Evolutionary conservation across 2,329 filamentous ascomycete species (phyloP).

Genomic region (Apiospora koreana): DNA sequence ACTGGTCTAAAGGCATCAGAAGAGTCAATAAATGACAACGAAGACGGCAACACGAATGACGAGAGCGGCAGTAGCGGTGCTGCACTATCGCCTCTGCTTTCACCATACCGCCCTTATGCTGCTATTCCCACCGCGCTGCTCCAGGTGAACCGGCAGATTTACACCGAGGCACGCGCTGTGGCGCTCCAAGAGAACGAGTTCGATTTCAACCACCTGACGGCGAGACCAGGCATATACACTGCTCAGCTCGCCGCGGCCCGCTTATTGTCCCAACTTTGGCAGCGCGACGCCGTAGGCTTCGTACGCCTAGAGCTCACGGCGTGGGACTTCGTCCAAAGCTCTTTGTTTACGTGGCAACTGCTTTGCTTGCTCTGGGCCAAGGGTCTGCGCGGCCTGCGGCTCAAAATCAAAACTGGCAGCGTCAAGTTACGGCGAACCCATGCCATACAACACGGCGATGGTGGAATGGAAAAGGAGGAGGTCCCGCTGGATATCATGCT

Average conservation of each 20-base stretch:
- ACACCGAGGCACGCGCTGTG: conserved; percentile 40
- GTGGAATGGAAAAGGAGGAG: not conserved
- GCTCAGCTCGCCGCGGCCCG: conserved; percentile 23
- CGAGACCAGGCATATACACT: not conserved
- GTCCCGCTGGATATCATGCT: conserved; percentile 21
- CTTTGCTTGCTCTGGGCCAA: conserved; percentile 37
- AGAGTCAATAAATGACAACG: too few relatives aligned
- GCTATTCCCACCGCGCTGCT: conserved; percentile 44
- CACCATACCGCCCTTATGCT: conserved; percentile 37
- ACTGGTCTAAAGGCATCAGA: not conserved
- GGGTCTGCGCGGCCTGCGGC: conserved; percentile 40
- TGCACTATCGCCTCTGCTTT: conserved; percentile 23
- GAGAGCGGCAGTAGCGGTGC: too few relatives aligned
- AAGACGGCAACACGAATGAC: too few relatives aligned
- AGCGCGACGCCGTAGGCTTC: conserved; percentile 40
- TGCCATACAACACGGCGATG: conserved; percentile 8
- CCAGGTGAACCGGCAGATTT: conserved; percentile 39
- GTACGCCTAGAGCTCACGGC: conserved; percentile 42
- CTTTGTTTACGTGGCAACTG: conserved; percentile 35
- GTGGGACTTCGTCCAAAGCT: conserved; percentile 35
- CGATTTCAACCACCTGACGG: conserved; percentile 33
- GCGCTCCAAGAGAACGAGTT: conserved; percentile 48
- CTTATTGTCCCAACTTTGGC: conserved; percentile 40
- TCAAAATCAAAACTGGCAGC: too few relatives aligned
- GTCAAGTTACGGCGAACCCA: too few relatives aligned